Evolutionary conservation across 495 filamentous ascomycete genomes (phyloP), one percentile per base, ranked within the genome.

Genomic region (Paragyromitra xinjiangensis): DNA sequence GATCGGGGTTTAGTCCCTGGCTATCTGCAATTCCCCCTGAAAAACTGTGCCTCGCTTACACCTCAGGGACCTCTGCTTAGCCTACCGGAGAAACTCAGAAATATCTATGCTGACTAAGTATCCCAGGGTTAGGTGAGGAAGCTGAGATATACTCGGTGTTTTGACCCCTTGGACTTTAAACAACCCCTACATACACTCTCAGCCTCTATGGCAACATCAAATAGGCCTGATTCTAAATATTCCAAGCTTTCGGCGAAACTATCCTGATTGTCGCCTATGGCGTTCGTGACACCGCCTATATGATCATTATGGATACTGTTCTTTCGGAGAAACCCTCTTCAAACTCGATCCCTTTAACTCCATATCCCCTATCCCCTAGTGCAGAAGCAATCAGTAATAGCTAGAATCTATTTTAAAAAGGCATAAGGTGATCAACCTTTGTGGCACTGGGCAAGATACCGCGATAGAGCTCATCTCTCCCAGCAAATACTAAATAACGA

Each of bases 271-370:
- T 16, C 44, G 44, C 19, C 50, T 53, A 19, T 29, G 26, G 26
- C 26, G 26, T 29, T 29, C 29, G 29, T 3, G 50, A 7, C 6
- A 7, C n/a, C n/a, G 22, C 16, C 16, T 48, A 9, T 16, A 48
- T 19, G 50, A 22, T 19, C 29, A 34, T 34, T 34, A 34, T 3
- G 22, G 19, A 22, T 8, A 19, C 3, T 53, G 7, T 19, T 19
- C 7, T 53, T 19, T 53, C 50, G 16, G 50, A 62, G 26, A 39
- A 62, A 40, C 11, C 29, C 29, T 7, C 29, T 34, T 39, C 5
- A 62, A 37, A 40, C 58, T 62, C 58, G 29, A 39, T 14, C 5
- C 11, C 58, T 62, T 62, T 62, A 62, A 62, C 58, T 62, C 58
- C 58, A 62, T 19, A 62, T 37, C 19, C 4, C 26, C 12, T 62